These are phyloP conservation scores for Pontederia paniculata DNA, from an alignment of 176 grass and related monocot genomes.

Conservation along the genomic window DNA sequence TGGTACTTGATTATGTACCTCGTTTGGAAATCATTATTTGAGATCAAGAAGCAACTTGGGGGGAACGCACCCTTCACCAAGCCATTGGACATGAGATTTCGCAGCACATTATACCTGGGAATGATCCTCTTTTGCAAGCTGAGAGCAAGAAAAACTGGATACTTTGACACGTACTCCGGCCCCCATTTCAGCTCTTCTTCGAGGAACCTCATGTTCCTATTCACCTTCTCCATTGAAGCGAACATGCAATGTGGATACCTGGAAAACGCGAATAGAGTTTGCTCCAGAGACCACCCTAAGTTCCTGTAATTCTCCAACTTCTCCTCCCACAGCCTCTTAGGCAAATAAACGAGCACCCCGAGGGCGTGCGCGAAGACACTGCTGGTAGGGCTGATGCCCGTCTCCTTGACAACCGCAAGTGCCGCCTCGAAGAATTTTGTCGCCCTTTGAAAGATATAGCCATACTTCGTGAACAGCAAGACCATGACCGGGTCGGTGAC, in stretches of 20 bases:
- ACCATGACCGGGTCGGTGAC: not conserved
- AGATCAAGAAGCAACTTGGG: not conserved
- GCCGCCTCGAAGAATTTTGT: not conserved
- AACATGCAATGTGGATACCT: not conserved
- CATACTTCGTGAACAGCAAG: not conserved
- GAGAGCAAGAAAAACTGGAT: not conserved
- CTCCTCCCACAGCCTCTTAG: not conserved
- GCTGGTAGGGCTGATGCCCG: not conserved
- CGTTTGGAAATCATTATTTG: not conserved
- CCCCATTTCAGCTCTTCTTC: not conserved
- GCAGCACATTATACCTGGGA: not conserved
- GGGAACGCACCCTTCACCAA: not conserved
- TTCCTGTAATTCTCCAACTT: not conserved
- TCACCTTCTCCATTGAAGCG: not conserved
- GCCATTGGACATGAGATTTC: not conserved
- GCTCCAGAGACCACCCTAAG: not conserved
- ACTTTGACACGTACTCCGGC: not conserved
- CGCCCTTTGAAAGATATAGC: not conserved
- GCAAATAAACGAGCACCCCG: not conserved
- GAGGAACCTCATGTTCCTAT: not conserved
- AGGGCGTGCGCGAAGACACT: not conserved
- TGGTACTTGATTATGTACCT: not conserved
- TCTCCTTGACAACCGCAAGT: not conserved
- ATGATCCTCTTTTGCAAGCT: not conserved
- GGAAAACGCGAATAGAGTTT: not conserved